Percentiles rank a stretch among this genome's conserved stretches.
Conservation (phyloP, 1,284 basidiomycete species). For the Athelia psychrophila region DNA sequence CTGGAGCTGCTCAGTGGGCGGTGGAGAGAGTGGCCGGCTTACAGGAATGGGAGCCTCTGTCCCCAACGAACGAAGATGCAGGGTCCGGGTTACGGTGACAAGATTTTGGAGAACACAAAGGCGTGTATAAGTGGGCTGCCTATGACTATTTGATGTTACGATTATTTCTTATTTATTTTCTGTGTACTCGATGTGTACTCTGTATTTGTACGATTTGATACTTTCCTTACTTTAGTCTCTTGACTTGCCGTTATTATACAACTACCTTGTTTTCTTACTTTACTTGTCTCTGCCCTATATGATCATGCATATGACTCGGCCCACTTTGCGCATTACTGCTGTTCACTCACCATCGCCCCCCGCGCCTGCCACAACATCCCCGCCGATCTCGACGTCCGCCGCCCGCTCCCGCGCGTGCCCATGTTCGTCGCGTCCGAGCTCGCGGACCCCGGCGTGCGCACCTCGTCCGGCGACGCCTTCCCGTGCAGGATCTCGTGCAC, state of each 20-base stretch:
- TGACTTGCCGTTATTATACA: no score
- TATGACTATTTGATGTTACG: no score
- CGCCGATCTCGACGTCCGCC: not conserved
- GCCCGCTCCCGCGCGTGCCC: not conserved
- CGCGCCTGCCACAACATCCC: not conserved
- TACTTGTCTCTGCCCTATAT: no score
- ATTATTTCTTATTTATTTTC: not conserved
- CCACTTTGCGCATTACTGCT: no score
- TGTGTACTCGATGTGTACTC: not conserved
- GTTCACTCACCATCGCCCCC: no score
- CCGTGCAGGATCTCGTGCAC: not conserved
- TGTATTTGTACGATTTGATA: not conserved
- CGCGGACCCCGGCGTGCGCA: not conserved
- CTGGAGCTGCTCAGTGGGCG: not conserved
- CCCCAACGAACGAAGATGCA: no score
- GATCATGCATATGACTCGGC: no score
- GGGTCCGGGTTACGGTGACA: no score
- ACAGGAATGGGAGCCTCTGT: slow-evolving; percentile 14
- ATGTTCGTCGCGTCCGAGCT: not conserved
- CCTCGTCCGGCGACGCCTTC: not conserved
- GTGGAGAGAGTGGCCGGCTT: not conserved
- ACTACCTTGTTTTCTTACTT: no score
- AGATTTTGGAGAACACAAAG: no score
- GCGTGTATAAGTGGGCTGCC: no score
- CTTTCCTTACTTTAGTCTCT: no score